Evolutionary conservation across 208 protist genomes (phyloP).

Genomic region (Wallacemonas sp.): DNA sequence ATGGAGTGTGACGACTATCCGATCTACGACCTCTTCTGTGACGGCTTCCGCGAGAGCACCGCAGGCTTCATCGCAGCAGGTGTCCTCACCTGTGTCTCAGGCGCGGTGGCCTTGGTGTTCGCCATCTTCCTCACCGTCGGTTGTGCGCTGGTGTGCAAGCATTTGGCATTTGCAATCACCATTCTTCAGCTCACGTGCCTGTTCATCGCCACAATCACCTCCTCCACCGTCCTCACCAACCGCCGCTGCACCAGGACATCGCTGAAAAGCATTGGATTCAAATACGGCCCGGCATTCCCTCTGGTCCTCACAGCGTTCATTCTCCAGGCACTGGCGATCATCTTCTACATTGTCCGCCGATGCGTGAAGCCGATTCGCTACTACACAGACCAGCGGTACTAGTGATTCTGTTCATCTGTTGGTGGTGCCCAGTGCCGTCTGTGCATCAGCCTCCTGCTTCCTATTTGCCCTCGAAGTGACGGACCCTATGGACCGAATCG

Average conservation of each 20-base stretch:
- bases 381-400: constrained; percentile 1
- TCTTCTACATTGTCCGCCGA: constrained; percentile 26
- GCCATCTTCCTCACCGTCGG: constrained; percentile 21
- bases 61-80: constrained; percentile 20
- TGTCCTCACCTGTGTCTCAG: constrained; percentile 21
- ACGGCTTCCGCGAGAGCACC: constrained; percentile 14
- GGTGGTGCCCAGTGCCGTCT: no score
- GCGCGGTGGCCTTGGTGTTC: constrained; percentile 23
- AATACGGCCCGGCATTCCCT: constrained; percentile 35
- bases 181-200: constrained; percentile 25
- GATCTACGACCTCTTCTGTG: constrained; percentile 27
- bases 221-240: constrained; percentile 17
- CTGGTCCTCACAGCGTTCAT: constrained; percentile 36
- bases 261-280: constrained; percentile 38
- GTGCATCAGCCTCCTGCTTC: no score
- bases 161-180: constrained; percentile 30
- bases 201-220: constrained; percentile 28
- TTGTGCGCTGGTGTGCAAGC: constrained; percentile 28
- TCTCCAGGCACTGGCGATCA: constrained; percentile 19
- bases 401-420: no score
- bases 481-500: no score
- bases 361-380: constrained; percentile 16
- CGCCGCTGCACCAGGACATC: constrained; percentile 23
- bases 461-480: no score
- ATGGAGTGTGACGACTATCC: constrained; percentile 10